Conservation (phyloP, 2,329 filamentous ascomycete genomes). For the Alternaria sp. region DNA sequence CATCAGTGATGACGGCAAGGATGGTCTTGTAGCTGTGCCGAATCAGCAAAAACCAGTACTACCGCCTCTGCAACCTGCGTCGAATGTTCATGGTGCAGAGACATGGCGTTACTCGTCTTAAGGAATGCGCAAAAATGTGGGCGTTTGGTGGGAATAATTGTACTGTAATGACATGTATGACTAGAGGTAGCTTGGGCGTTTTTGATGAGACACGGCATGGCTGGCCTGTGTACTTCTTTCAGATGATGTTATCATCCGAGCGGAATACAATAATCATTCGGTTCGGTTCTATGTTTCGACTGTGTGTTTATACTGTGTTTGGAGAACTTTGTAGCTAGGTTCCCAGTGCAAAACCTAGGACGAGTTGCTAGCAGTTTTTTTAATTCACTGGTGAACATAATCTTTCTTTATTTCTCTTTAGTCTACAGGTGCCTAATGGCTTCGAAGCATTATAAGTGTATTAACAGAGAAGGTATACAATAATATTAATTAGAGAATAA, state of each 20-base stretch:
- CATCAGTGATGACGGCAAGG: constrained; percentile 46
- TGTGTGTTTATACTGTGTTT: background rate
- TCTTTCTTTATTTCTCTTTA: too few species aligned
- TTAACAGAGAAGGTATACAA: too few species aligned
- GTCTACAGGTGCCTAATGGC: too few species aligned
- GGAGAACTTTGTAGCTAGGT: background rate
- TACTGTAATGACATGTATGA: constrained; percentile 19
- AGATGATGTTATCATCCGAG: background rate
- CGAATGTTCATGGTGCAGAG: constrained; percentile 38
- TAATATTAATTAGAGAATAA: too few species aligned
- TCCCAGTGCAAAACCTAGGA: too few species aligned
- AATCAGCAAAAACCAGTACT: constrained; percentile 18
- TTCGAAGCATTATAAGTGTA: background rate
- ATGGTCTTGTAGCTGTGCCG: constrained; percentile 12
- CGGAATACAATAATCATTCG: background rate
- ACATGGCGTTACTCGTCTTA: constrained; percentile 44
- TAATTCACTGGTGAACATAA: too few species aligned
- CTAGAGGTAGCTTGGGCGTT: constrained; percentile 5
- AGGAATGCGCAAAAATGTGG: background rate
- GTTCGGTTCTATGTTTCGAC: background rate
- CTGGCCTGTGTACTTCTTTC: background rate
- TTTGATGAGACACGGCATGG: background rate
- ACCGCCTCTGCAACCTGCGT: constrained; percentile 14
- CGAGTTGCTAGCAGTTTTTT: too few species aligned
- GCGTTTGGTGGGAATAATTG: constrained; percentile 8